Conservation (phyloP, 345 rosid species). For the Syzygium aqueum region DNA sequence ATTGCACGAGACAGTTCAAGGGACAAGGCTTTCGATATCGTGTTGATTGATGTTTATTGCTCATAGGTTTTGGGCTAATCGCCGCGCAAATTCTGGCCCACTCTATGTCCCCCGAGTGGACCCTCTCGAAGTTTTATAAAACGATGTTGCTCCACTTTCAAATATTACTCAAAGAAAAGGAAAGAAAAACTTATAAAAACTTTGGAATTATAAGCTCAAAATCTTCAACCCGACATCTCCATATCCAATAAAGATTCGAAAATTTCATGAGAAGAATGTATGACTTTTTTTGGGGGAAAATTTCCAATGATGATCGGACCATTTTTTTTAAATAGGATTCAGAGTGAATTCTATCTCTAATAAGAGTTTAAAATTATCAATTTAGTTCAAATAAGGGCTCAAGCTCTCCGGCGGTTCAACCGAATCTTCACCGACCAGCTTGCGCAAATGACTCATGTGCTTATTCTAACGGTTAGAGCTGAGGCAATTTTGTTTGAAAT, state of each 20-base stretch:
- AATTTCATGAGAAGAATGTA: not conserved
- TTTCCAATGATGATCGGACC: not conserved
- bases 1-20: not conserved
- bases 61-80: not conserved
- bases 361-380: not conserved
- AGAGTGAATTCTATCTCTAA: not conserved
- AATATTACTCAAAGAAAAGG: not conserved
- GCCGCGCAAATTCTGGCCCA: not conserved
- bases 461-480: not conserved
- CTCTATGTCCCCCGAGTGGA: not conserved
- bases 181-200: not conserved
- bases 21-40: not conserved
- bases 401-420: not conserved
- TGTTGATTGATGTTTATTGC: not conserved
- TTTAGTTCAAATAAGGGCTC: not conserved
- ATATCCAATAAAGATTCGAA: not conserved
- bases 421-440: no score
- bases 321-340: not conserved
- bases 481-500: not conserved
- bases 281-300: not conserved
- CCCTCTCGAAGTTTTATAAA: no score
- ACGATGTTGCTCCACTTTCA: not conserved
- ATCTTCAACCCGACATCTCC: not conserved
- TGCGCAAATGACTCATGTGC: fast-evolving
- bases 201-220: not conserved